Percentiles rank a stretch among this genome's conserved stretches.
Evolutionary conservation across 345 rosid genomes (phyloP).

Genomic region (Euphorbia pulcherrima): DNA sequence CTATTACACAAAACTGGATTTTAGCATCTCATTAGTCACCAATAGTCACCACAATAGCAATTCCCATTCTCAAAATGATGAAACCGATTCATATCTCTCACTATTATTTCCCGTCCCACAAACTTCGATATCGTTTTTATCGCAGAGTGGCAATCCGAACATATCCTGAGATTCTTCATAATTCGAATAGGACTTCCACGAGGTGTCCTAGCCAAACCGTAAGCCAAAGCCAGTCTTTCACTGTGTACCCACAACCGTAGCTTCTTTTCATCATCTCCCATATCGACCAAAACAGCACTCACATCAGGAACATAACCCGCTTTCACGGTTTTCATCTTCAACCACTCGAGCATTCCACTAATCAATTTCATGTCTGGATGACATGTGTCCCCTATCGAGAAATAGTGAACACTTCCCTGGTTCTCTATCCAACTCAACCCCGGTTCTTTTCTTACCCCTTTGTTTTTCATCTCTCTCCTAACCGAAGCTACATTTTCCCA

Average conservation of each 20-base stretch:
- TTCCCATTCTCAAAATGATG: constrained; percentile 67
- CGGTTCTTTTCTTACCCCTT: constrained; percentile 70
- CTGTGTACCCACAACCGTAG: constrained; percentile 72
- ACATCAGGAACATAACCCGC: constrained; percentile 60
- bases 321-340: constrained; percentile 58
- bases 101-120: constrained; percentile 56
- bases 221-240: constrained; percentile 85
- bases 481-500: constrained; percentile 63
- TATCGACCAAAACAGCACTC: constrained; percentile 47
- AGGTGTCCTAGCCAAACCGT: constrained; percentile 50
- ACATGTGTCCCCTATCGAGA: constrained; percentile 54
- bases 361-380: constrained; percentile 70
- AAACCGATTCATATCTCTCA: constrained; percentile 80
- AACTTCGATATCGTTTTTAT: constrained; percentile 66
- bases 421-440: constrained; percentile 90
- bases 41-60: constrained; percentile 80
- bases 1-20: background rate
- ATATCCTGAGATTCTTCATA: constrained; percentile 74
- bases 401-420: constrained; percentile 61
- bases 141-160: constrained; percentile 68
- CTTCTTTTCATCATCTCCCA: constrained; percentile 58
- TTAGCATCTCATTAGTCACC: constrained; percentile 41
- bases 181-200: constrained; percentile 50
- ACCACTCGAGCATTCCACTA: constrained; percentile 78
- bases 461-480: constrained; percentile 64